These are phyloP conservation scores for Gardenia jasminoides DNA, from an alignment of 257 asterid species.

Conservation along the genomic window DNA sequence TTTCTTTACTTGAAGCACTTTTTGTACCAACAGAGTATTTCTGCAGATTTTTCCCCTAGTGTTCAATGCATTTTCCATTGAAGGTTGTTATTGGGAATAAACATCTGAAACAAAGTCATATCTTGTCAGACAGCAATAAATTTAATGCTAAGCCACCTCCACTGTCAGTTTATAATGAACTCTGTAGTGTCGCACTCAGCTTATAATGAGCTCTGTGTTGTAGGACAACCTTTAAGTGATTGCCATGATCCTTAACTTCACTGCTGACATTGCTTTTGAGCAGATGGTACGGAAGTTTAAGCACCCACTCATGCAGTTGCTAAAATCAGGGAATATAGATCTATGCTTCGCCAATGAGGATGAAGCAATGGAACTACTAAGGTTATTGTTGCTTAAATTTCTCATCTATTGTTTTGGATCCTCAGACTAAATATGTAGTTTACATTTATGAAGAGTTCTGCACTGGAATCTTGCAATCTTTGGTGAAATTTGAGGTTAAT, in stretches of 20 bases:
- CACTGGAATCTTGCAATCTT: background rate
- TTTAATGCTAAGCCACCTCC: background rate
- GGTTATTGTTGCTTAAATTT: slow-evolving; percentile 39
- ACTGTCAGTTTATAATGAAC: background rate
- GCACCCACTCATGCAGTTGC: slow-evolving; percentile 61
- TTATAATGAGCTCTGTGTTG: background rate
- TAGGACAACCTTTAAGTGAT: background rate
- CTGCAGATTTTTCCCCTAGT: background rate
- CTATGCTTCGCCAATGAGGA: slow-evolving; percentile 99
- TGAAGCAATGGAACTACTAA: slow-evolving; percentile 81
- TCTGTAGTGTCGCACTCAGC: background rate
- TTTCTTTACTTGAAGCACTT: background rate
- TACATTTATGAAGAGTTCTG: background rate
- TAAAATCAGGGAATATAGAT: slow-evolving; percentile 83
- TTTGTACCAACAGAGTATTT: background rate
- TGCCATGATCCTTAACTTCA: background rate
- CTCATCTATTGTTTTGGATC: slow-evolving; percentile 10
- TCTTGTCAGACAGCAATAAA: background rate
- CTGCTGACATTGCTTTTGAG: slow-evolving; percentile 19
- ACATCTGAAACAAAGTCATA: background rate
- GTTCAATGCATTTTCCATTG: background rate
- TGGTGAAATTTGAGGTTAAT: slow-evolving; percentile 6
- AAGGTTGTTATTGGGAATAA: background rate
- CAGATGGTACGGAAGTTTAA: slow-evolving; percentile 95
- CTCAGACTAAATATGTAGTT: background rate